These are phyloP conservation scores for Telopea speciosissima DNA, from an alignment of 177 flowering plant species.

Conservation along the genomic window DNA sequence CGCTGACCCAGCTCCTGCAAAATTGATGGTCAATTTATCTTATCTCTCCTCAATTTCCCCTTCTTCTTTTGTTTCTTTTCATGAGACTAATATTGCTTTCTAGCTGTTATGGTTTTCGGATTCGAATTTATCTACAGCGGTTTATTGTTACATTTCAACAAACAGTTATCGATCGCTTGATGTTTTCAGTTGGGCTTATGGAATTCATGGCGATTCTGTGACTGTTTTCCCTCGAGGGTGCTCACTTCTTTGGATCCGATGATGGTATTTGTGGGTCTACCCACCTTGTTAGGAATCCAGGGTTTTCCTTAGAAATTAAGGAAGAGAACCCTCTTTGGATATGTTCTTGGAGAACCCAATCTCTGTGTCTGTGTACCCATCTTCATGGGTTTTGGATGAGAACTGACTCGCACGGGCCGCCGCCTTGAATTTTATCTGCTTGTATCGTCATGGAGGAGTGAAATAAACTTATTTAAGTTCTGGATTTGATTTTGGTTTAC, in stretches of 20 bases:
- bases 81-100: not conserved
- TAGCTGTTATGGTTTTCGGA: conserved; percentile 2
- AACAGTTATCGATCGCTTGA: conserved; percentile 1
- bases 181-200: not conserved
- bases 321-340: conserved; percentile 1
- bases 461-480: conserved; percentile 6
- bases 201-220: conserved; percentile 6
- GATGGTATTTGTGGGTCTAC: not conserved
- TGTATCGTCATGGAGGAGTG: conserved; percentile 14
- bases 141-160: not conserved
- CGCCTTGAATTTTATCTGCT: conserved; percentile 1
- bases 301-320: not conserved
- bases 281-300: not conserved
- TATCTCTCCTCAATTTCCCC: too few relatives aligned
- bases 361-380: conserved; percentile 4
- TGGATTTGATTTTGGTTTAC: conserved; percentile 10
- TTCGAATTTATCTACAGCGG: conserved; percentile 5
- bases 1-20: too few relatives aligned
- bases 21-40: too few relatives aligned
- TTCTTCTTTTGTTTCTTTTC: not conserved
- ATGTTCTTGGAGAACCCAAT: conserved; percentile 13
- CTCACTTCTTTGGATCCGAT: not conserved
- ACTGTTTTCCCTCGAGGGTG: not conserved
- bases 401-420: conserved; percentile 22
- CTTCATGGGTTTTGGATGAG: conserved; percentile 14